These are phyloP conservation scores for Tetracladium marchalianum DNA, from an alignment of 495 filamentous ascomycete species.

Conservation along the genomic window DNA sequence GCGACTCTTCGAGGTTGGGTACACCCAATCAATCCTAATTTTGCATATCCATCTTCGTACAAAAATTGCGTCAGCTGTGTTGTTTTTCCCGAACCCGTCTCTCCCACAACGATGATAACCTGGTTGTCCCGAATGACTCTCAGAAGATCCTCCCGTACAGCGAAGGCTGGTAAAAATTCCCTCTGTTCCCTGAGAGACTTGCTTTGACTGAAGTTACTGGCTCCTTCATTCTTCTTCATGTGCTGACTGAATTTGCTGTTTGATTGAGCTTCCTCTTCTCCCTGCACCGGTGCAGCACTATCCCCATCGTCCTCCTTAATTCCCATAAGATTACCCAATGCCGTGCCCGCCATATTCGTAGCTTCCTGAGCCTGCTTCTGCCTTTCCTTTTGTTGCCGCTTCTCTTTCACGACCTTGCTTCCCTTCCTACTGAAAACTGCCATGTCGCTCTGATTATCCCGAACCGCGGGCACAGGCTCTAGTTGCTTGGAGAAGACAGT, in stretches of 20 bases:
- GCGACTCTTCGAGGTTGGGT: constrained; percentile 93
- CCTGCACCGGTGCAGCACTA: constrained; percentile 66
- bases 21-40: constrained; percentile 82
- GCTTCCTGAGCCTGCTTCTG: constrained; percentile 94
- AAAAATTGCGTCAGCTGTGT: constrained; percentile 95
- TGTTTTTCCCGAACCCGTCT: constrained; percentile 94
- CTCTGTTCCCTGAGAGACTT: constrained; percentile 87
- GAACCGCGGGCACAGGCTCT: constrained; percentile 86
- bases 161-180: constrained; percentile 92
- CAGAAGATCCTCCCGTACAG: constrained; percentile 90
- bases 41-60: constrained; percentile 86
- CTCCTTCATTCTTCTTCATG: constrained; percentile 80
- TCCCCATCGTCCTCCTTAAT: constrained; percentile 92
- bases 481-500: constrained; percentile 96
- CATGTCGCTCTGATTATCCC: constrained; percentile 97
- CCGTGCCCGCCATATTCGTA: constrained; percentile 86
- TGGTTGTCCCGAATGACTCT: constrained; percentile 95
- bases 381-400: constrained; percentile 82
- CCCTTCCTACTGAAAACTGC: constrained; percentile 96
- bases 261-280: constrained; percentile 57
- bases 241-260: constrained; percentile 82
- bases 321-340: constrained; percentile 88
- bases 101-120: constrained; percentile 91
- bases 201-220: constrained; percentile 86
- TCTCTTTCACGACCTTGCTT: constrained; percentile 85